Evolutionary conservation across 2,329 filamentous ascomycete genomes (phyloP), one percentile per base, ranked within the genome.

Genomic region (Botrytis galanthina): DNA sequence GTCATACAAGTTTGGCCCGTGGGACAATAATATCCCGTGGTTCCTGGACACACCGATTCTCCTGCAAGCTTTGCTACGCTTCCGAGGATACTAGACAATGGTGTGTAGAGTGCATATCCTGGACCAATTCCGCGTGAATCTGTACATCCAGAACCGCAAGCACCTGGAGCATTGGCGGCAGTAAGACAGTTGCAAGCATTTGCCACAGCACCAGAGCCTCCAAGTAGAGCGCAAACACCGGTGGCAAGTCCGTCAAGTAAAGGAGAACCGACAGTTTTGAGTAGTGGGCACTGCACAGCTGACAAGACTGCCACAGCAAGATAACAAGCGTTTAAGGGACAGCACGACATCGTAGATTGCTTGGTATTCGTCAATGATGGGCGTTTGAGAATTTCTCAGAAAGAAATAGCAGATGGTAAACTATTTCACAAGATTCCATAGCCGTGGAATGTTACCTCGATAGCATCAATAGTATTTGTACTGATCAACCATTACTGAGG

Each of bases 161-260:
- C 66, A 32, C 66, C 66, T 18, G 48, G 35, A 16, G 48, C 48
- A 44, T 59, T 57, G 0, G 48, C 39, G 8, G 35, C 48, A 16
- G 18, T 29, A 32, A 69, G 66, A 57, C 66, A 69, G 29, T 42
- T 20, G 37, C 66, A 69, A 32, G 66, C 66, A 57, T 59, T 57
- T 26, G 18, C 18, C 0, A 69, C 48, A 6, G 66, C 66, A 32
- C n/a, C 48, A 29, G 48, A 69, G 1, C 37, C 48, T 22, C 37
- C 66, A 22, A 59, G 51, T 9, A 6, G 18, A 26, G 48, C 48
- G 12, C 66, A 69, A 42, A 16, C 48, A 42, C 66, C 35, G 39
- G n/a, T 32, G n/a, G 66, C 18, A 22, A 69, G 16, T 42, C 35
- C n/a, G 6, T 69, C 14, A 22, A 68, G 48, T 57, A 1, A 16